Evolutionary conservation across 2,329 filamentous ascomycete genomes (phyloP).

Genomic region (Trichoderma polysporum): DNA sequence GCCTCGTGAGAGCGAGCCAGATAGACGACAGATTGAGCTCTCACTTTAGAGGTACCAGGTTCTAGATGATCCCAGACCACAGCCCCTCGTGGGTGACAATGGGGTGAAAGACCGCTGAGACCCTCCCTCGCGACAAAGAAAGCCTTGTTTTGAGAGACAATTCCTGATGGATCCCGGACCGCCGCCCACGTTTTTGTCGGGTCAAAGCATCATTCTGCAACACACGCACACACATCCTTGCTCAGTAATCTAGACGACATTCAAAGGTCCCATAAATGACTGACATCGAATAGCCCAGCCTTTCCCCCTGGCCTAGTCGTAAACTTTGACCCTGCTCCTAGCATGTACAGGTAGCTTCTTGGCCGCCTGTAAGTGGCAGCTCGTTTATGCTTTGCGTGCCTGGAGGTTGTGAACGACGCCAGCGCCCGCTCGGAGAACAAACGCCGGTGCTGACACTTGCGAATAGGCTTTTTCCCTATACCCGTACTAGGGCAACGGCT

Average conservation of each 20-base stretch:
- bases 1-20: background rate
- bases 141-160: slow-evolving; percentile 2
- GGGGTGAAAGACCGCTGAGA: background rate
- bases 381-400: slow-evolving; percentile 1
- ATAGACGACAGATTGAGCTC: background rate
- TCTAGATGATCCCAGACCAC: background rate
- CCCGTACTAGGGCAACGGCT: background rate
- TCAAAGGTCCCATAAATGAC: background rate
- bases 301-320: slow-evolving; percentile 3
- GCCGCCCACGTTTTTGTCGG: slow-evolving; percentile 17
- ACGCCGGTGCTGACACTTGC: background rate
- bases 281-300: background rate
- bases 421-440: background rate
- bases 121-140: background rate
- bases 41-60: background rate
- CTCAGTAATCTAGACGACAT: background rate
- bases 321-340: background rate
- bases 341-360: background rate
- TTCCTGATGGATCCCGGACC: background rate
- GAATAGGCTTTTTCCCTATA: background rate
- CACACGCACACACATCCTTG: slow-evolving; percentile 5
- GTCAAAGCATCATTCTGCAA: background rate
- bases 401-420: background rate
- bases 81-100: slow-evolving; percentile 5
- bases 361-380: slow-evolving; percentile 8